Base-by-base conservation (phyloP, 768 basidiomycete genomes). In the Pleurotus pulmonarius region DNA sequence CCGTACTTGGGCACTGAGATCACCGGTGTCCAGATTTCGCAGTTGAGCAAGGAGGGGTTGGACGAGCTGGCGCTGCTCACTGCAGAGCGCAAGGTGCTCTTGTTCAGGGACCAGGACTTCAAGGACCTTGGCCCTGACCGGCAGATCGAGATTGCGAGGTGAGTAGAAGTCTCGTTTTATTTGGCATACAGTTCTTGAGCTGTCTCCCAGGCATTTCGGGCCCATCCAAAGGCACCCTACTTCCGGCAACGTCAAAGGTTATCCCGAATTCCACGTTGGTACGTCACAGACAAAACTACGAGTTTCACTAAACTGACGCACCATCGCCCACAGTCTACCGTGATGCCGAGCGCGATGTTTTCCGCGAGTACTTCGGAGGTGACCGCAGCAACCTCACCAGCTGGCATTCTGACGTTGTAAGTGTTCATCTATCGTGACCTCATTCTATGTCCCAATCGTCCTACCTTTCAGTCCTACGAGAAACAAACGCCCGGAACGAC, bases 31-130 rank as follows among this genome's bases (percentile, higher is more conserved):
- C 82, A 83, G 59, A 69, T 85, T 54, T 83, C 81, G 6, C 67
- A 82, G 58, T 74, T 84, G 47, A 69, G 68, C 58, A 71, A 75
- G 43, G 80, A 77, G 51, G 83, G 82, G 1, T 72, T 83, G 5
- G 75, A 83, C 59, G 81, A 82, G 60, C 75, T 82, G 26, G 81
- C 80, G 4, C 70, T 83, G 4, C 75, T 70, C 56, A 70, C 78
- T 38, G 83, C 79, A 1, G 77, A 83, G 66, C 64, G 81, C 44
- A 83, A 81, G 65, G 73, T 83, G 34, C 64, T 85, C 8, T 48
- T 83, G 5, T 82, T 83, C 74, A 76, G 83, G 16, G 76, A 84
- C 66, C 83, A 85, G 60, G 79, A 85, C 65, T 83, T 85, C 70
- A 83, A 82, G 68, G 81, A 83, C 58, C 58, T 83, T n/a, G 68